Percentiles rank a stretch among this genome's conserved stretches.
Conservation (phyloP, 139 green algal genomes). For the Closterium sp. region DNA sequence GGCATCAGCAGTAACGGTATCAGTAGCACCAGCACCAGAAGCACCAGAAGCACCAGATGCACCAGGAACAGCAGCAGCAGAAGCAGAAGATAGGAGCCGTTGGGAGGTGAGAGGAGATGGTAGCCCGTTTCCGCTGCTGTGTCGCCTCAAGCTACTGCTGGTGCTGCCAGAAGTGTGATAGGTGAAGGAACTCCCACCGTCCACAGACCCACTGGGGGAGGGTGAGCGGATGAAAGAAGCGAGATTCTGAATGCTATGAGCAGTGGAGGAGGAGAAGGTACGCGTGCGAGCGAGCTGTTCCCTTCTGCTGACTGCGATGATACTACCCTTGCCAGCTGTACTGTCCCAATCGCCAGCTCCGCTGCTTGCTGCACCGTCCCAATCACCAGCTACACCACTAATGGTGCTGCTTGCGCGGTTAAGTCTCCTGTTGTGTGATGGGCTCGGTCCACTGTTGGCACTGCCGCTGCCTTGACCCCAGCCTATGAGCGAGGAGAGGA, state of each 20-base stretch:
- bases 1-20: background rate
- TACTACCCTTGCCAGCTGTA: background rate
- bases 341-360: background rate
- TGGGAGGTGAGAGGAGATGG: background rate
- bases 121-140: background rate
- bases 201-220: background rate
- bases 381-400: background rate
- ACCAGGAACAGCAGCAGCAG: background rate
- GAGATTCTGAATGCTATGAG: background rate
- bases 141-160: background rate
- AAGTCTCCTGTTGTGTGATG: background rate
- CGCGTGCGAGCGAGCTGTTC: background rate
- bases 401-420: background rate
- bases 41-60: background rate
- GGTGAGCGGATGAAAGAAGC: background rate
- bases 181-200: background rate
- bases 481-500: background rate
- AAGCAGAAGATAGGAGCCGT: background rate
- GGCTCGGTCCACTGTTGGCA: background rate
- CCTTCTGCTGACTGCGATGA: background rate
- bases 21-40: too few species aligned
- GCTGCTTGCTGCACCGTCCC: background rate
- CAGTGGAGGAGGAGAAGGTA: background rate
- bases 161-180: background rate
- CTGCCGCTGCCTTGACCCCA: background rate